Evolutionary conservation across 2,329 filamentous ascomycete species (phyloP), one percentile per base, ranked within the genome.

Genomic region (Elsinoe perseae): DNA sequence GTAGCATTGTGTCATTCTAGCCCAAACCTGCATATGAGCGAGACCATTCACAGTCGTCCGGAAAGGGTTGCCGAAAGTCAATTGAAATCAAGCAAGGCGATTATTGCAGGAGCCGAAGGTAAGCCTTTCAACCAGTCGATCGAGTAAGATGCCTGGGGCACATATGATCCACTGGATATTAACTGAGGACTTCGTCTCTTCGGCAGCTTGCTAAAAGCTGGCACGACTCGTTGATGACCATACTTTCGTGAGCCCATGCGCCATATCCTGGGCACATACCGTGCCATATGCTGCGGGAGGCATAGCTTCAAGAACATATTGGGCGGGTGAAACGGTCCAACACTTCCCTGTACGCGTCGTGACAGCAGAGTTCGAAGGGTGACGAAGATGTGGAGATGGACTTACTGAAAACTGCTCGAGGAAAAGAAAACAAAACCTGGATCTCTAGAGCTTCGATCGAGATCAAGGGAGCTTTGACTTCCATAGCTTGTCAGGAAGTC

Each of bases 11-110:
- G 52, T 54, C 52, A 54, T 54, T 21, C 6, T 38, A 25, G 28
- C 36, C 28, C 30, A 52, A 25, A 50, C 25, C 44, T 20, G 25
- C 16, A 50, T 32, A 14, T n/a, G 21, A 50, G 18, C 18, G 18
- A 10, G 12, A 18, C 44, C 16, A 32, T 50, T 28, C 12, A 16
- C 44, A 28, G 32, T 36, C 30, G 28, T 28, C 10, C 48, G 48
- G 48, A 52, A 38, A 28, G 12, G 21, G 10, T 9, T 52, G 48
- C 48, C 48, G 48, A 25, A 52, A 52, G 48, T 52, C 48, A 52
- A 38, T 52, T 52, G 48, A 14, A 52, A 52, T 21, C 48, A 52
- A 52, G 48, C 48, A 52, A 52, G 48, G 16, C 48, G 48, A 52
- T 52, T 30, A 52, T 36, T 28, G 48, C 20, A 52, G 12, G 20